These are phyloP conservation scores for Scedosporium boydii DNA, from an alignment of 2,329 filamentous ascomycete genomes.

Conservation along the genomic window DNA sequence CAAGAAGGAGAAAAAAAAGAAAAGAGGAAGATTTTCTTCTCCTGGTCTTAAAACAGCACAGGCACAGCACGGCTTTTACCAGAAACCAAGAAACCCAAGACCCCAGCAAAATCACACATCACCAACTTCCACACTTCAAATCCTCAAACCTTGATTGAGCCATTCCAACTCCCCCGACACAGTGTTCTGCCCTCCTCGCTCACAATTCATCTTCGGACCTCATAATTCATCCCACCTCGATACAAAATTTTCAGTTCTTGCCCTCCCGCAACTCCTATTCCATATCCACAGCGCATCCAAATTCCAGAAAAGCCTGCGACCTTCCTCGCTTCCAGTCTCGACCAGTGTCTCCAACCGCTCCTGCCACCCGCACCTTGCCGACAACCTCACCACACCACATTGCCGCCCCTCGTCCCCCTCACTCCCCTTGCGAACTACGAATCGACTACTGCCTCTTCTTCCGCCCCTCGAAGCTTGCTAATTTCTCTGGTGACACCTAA, in stretches of 20 bases:
- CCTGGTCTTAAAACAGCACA: background rate
- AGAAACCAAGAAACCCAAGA: background rate
- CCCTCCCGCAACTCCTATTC: background rate
- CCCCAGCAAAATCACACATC: background rate
- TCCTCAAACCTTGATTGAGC: background rate
- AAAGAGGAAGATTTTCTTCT: background rate
- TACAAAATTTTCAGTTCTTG: background rate
- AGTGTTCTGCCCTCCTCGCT: background rate
- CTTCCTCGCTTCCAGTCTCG: background rate
- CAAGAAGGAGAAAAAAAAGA: background rate
- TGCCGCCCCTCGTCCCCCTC: background rate
- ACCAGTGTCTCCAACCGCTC: background rate
- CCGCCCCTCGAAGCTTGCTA: background rate
- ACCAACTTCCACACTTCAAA: background rate
- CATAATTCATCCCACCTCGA: background rate
- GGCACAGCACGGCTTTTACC: background rate
- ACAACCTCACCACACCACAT: background rate
- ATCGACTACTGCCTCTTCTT: background rate
- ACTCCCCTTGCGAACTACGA: background rate
- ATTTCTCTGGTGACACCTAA: background rate
- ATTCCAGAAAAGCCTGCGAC: background rate
- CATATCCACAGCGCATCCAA: background rate
- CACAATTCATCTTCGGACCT: background rate
- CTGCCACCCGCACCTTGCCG: no score
- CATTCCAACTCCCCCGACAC: background rate